Base-by-base conservation (phyloP, 2,329 filamentous ascomycete genomes). In the Fusarium chaquense region DNA sequence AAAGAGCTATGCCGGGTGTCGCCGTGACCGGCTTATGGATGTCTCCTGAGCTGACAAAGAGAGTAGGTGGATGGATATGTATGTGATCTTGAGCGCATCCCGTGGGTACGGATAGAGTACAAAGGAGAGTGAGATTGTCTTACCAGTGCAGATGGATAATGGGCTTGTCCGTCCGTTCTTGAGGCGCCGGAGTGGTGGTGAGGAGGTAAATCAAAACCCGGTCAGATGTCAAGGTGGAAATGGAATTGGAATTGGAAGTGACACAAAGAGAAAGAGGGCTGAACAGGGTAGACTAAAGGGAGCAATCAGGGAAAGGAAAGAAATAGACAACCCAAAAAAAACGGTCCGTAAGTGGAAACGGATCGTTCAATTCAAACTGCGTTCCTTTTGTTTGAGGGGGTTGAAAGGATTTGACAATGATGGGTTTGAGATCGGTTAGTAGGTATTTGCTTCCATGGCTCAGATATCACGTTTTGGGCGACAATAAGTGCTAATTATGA, bases 61-160 rank as follows among this genome's bases (percentile, higher is more conserved):
- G 16, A 50, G 49, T n/a, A 41, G 26, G 18, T 46, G 18, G 26
- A 28, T 32, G 44, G 44, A n/a, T 45, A 16, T 20, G 10, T 22
- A 30, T 45, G 26, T 45, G 26, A n/a, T 20, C 7, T 46, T 16
- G 28, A 32, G 20, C 8, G 12, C 28, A 26, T 22, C 12, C n/a
- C 22, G n/a, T 51, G 59, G 46, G 41, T 40, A 57, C 30, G 61
- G 28, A 46, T 46, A 49, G 22, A 41, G 36, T 22, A 45, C 47
- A 54, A 65, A 32, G 32, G 51, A 49, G 52, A 33, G 58, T 50
- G 62, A 51, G 46, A 53, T 65, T 68, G 63, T 68, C 67, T 70
- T 68, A 70, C 67, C 44, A 40, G 45, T 50, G 53, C 47, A 44
- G 24, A 28, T 56, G 33, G 47, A 69, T 58, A 70, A 70, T 64